Percentiles rank a stretch among this genome's conserved stretches.
Evolutionary conservation across 2,329 filamentous ascomycete species (phyloP).

Genomic region (Colletotrichum camelliae): DNA sequence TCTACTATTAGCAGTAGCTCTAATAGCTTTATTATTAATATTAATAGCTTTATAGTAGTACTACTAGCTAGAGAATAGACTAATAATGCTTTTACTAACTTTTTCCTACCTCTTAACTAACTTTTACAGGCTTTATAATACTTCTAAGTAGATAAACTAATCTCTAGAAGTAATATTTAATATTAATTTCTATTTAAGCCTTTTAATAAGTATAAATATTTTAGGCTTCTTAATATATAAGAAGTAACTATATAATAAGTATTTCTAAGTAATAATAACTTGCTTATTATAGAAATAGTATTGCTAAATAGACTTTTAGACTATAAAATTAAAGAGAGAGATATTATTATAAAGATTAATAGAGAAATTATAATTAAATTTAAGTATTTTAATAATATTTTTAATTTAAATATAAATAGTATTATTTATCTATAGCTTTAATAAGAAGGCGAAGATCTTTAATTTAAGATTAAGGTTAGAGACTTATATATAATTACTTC

Average conservation of each 20-base stretch:
- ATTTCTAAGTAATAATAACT: conserved; percentile 92
- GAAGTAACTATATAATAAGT: conserved; percentile 82
- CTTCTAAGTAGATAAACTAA: conserved; percentile 74
- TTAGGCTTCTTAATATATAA: conserved; percentile 84
- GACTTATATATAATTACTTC: conserved; percentile 95
- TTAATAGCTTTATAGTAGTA: conserved; percentile 89
- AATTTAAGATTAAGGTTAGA: conserved; percentile 83
- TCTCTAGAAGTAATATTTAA: conserved; percentile 91
- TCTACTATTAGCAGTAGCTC: conserved; percentile 96
- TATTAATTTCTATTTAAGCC: conserved; percentile 97
- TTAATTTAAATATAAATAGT: conserved; percentile 84
- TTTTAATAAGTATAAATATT: conserved; percentile 92
- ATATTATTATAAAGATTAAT: conserved; percentile 92
- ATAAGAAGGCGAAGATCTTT: conserved; percentile 84
- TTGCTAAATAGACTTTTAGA: conserved; percentile 89
- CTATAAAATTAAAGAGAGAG: conserved; percentile 87
- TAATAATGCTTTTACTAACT: conserved; percentile 96
- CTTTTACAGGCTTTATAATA: conserved; percentile 86
- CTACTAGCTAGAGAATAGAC: conserved; percentile 92
- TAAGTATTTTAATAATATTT: conserved; percentile 85
- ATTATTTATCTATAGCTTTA: conserved; percentile 84
- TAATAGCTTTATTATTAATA: conserved; percentile 96
- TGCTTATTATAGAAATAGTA: conserved; percentile 96
- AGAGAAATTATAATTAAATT: conserved; percentile 93
- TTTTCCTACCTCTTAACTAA: no score